A percentile compares a stretch with the other conserved stretches of the same genome.
Evolutionary conservation across 257 asterid species (phyloP).

Genomic region (Solanum virginianum): DNA sequence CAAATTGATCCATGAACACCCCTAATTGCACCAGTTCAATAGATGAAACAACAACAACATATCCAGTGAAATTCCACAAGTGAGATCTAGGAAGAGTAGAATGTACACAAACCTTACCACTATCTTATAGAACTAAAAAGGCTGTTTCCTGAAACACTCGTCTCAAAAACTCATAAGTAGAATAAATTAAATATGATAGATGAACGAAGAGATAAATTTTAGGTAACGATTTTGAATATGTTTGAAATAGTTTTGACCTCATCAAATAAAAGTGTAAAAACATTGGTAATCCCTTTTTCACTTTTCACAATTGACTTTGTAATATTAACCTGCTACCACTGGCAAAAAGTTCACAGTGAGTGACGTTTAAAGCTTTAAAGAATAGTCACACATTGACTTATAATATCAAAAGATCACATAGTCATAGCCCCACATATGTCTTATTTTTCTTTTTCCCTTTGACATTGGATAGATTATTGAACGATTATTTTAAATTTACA

Average conservation of each 20-base stretch:
- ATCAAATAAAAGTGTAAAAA: background rate
- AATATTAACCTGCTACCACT: background rate
- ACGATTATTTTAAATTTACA: too few species aligned
- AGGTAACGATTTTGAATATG: background rate
- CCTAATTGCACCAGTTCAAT: too few species aligned
- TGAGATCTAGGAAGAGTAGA: fast-evolving
- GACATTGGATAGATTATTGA: too few species aligned
- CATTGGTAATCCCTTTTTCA: background rate
- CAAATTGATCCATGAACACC: too few species aligned
- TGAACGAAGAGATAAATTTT: too few species aligned
- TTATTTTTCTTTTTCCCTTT: too few species aligned
- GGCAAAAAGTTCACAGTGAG: background rate
- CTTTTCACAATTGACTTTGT: background rate
- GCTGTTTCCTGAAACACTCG: fast-evolving
- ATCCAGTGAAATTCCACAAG: too few species aligned
- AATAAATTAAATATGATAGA: too few species aligned
- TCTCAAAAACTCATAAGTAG: too few species aligned
- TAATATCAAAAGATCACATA: background rate
- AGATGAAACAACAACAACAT: too few species aligned
- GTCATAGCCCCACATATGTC: background rate
- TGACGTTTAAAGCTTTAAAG: background rate
- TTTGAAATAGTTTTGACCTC: background rate
- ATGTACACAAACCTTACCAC: too few species aligned
- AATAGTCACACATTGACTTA: background rate
- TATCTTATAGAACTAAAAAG: too few species aligned